phyloP scores from a whole-genome alignment of 192 early-diverging fungal species.

The Coemansia sp. region DNA sequence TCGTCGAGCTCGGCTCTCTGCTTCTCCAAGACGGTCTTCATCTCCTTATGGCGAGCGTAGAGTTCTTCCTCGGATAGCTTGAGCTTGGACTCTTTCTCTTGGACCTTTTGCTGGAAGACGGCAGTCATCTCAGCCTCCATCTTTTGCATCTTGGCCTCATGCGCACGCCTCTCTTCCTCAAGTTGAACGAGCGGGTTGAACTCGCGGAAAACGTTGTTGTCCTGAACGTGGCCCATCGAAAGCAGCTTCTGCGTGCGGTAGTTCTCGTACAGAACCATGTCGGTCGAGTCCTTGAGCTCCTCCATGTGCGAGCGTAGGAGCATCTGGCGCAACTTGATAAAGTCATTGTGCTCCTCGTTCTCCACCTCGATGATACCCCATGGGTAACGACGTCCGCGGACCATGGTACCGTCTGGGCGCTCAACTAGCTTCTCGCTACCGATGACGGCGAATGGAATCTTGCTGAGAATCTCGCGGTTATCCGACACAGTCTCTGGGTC shows the following conservation, averaged over 20 bases:
- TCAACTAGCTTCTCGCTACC: constrained; percentile 89
- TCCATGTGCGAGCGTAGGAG: constrained; percentile 93
- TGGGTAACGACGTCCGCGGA: constrained; percentile 89
- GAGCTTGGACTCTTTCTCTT: constrained; percentile 97
- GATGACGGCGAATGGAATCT: constrained; percentile 96
- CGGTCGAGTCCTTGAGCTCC: constrained; percentile 95
- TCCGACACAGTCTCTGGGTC: constrained; percentile 82
- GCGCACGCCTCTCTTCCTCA: constrained; percentile 89
- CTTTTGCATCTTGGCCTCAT: constrained; percentile 95
- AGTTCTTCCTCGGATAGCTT: constrained; percentile 98
- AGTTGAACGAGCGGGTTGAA: constrained; percentile 79
- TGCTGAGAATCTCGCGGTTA: constrained; percentile 84
- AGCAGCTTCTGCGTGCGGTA: constrained; percentile 94
- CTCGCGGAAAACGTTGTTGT: constrained; percentile 79
- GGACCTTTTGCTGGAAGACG: constrained; percentile 98
- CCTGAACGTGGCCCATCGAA: constrained; percentile 83
- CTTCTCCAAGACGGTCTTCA: constrained; percentile 97
- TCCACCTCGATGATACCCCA: constrained; percentile 98
- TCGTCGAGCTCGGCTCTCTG: constrained; percentile 93
- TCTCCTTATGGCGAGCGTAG: constrained; percentile 95
- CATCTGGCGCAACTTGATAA: constrained; percentile 94
- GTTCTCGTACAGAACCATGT: constrained; percentile 89
- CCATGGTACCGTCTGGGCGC: constrained; percentile 77
- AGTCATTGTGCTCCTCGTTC: constrained; percentile 95
- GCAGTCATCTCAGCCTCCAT: constrained; percentile 99